These are phyloP conservation scores for Rhexocercosporidium sp. DNA, from an alignment of 2,329 filamentous ascomycete genomes.

Conservation along the genomic window DNA sequence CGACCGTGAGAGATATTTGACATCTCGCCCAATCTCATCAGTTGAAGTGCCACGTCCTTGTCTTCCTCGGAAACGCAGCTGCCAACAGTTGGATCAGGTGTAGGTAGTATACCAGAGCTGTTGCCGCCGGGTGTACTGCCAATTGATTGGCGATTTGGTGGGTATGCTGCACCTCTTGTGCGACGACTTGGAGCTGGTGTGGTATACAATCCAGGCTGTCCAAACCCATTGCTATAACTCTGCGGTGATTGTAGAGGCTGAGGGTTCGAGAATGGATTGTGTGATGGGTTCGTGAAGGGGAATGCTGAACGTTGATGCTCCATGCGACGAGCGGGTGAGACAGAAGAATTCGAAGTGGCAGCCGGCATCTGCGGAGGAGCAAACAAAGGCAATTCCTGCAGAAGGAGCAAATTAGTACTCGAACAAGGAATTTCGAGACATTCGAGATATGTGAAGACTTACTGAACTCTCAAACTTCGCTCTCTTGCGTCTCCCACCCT, in stretches of 20 bases:
- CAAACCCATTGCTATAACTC: constrained; percentile 65
- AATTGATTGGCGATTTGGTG: constrained; percentile 47
- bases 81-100: constrained; percentile 94
- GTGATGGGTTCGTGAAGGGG: constrained; percentile 76
- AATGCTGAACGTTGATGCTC: constrained; percentile 72
- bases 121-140: constrained; percentile 50
- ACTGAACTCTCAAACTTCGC: constrained; percentile 97
- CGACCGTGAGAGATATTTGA: constrained; percentile 93
- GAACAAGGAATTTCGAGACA: not conserved
- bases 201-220: constrained; percentile 63
- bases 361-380: constrained; percentile 93
- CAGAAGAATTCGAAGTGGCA: constrained; percentile 94
- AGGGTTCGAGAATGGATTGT: constrained; percentile 80
- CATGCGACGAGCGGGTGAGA: constrained; percentile 86
- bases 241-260: constrained; percentile 85
- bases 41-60: constrained; percentile 90
- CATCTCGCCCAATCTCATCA: constrained; percentile 94
- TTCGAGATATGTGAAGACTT: constrained; percentile 53
- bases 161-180: constrained; percentile 66
- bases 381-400: constrained; percentile 91
- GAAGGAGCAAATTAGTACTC: constrained; percentile 14
- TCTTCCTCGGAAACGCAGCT: constrained; percentile 97
- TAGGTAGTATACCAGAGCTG: constrained; percentile 74
- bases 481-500: constrained; percentile 92
- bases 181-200: constrained; percentile 70